Evolutionary conservation across 2,329 filamentous ascomycete genomes (phyloP).

Genomic region (Cryoendolithus antarcticus): DNA sequence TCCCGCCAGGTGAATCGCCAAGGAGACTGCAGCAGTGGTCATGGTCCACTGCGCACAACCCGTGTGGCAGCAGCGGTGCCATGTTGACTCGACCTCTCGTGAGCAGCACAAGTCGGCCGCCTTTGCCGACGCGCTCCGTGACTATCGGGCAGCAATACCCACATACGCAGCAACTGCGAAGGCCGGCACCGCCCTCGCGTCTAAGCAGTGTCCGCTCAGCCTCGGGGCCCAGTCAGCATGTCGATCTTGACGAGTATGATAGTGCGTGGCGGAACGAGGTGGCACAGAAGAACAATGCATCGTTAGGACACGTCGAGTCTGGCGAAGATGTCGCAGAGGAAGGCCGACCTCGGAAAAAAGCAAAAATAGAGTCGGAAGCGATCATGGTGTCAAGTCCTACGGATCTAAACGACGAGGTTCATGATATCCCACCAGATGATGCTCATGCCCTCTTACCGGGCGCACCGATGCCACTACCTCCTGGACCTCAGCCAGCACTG

Average conservation of each 20-base stretch:
- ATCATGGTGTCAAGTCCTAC: slow-evolving; percentile 2
- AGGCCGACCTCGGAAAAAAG: slow-evolving; percentile 17
- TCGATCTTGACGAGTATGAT: slow-evolving; percentile 16
- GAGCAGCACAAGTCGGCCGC: slow-evolving; percentile 7
- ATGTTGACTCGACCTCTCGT: slow-evolving; percentile 9
- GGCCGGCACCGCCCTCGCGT: slow-evolving; percentile 18
- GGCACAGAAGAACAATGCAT: slow-evolving; percentile 7
- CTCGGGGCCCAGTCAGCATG: slow-evolving; percentile 15
- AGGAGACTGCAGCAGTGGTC: too few relatives aligned
- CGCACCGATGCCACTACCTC: slow-evolving; percentile 3
- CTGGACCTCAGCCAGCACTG: neutral
- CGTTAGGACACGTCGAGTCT: too few relatives aligned
- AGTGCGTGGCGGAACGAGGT: slow-evolving; percentile 11
- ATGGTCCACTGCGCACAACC: too few relatives aligned
- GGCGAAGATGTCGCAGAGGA: slow-evolving; percentile 12
- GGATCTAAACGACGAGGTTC: neutral
- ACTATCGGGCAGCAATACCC: slow-evolving; percentile 2
- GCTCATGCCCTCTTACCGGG: slow-evolving; percentile 10
- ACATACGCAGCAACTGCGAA: slow-evolving; percentile 3
- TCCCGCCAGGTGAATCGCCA: too few relatives aligned
- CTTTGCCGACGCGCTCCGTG: slow-evolving; percentile 6
- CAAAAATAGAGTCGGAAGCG: slow-evolving; percentile 10
- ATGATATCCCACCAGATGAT: slow-evolving; percentile 4
- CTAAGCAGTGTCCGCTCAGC: slow-evolving; percentile 21
- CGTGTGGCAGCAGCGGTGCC: slow-evolving; percentile 7